Evolutionary conservation across 1,284 basidiomycete genomes (phyloP), one percentile per base, ranked within the genome.

Genomic region (Cutaneotrichosporon sp.): DNA sequence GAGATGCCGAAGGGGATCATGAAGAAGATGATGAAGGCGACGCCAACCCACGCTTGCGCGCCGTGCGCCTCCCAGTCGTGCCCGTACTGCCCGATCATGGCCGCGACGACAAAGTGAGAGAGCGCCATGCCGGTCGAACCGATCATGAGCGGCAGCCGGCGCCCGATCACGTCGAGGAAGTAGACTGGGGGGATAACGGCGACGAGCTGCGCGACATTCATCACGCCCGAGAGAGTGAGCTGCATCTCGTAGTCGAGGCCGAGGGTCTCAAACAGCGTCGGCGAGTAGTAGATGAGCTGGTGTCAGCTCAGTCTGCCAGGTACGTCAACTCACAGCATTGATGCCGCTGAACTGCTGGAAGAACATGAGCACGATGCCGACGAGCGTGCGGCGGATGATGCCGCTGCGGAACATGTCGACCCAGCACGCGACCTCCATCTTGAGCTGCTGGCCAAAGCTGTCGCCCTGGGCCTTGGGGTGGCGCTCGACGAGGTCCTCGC

Each of bases 121-220:
- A 67, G 50, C 13, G 46, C 29, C 43, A 59, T 62, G 10, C 62
- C 66, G 11, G 57, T 13, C 1, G 69, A 60, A 1, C 72, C 71
- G 38, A 51, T 52, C 16, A 80, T 62, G 22, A 73, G 67, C 2
- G 73, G 70, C 13, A 60, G 60, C 18, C 69, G 66, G 13, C 80
- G 72, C 34, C 80, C 80, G 7, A 79, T 54, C 3, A 67, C 62
- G 66, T 81, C 80, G 45, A 80, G 66, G 58, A 75, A 71, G 63
- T 79, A 62, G 46, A 80, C 56, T 5, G 74, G 63, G 14, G 69
- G 62, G 31, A 71, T 42, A 6, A 71, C 72, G 51, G 75, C 79
- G 60, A 79, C 74, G 6, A 66, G 60, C 54, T 77, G 69, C n/a
- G 67, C 59, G 24, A 79, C 62, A 59, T 79, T 79, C 54, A 76